Conservation (phyloP, 768 basidiomycete genomes). For the Mycena haematopus region DNA sequence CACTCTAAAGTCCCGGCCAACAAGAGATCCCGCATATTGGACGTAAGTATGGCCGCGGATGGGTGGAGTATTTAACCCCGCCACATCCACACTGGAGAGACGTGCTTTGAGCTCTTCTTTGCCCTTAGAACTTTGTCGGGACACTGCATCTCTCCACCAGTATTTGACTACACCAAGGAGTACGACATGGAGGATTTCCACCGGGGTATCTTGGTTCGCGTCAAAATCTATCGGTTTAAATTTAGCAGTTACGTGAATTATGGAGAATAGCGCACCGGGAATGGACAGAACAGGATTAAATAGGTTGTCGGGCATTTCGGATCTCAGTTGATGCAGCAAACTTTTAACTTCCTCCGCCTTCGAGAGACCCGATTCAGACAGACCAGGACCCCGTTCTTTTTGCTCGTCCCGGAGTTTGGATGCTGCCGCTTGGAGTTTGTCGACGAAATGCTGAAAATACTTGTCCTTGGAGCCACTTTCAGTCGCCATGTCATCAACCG, state of each 20-base stretch:
- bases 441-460: conserved; percentile 6
- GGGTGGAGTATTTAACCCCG: not conserved
- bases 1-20: conserved; percentile 38
- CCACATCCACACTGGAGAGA: not conserved
- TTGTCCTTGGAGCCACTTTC: conserved; percentile 15
- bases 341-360: conserved; percentile 1
- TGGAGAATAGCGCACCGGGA: not conserved
- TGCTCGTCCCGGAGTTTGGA: conserved; percentile 14
- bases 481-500: conserved; percentile 10
- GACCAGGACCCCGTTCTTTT: not conserved
- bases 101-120: not conserved
- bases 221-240: conserved; percentile 28
- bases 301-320: conserved; percentile 7
- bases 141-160: not conserved
- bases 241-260: too few species aligned
- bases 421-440: conserved; percentile 7
- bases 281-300: conserved; percentile 12
- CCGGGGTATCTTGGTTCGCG: conserved; percentile 31
- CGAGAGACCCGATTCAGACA: not conserved
- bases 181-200: conserved; percentile 32
- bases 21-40: conserved; percentile 44
- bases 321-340: not conserved
- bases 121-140: too few species aligned
- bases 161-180: conserved; percentile 2
- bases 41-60: conserved; percentile 43